A percentile compares a stretch with the other conserved stretches of the same genome.
These are phyloP conservation scores for Penicillium fuscoglaucum DNA, from an alignment of 2,329 filamentous ascomycete species.

Conservation along the genomic window DNA sequence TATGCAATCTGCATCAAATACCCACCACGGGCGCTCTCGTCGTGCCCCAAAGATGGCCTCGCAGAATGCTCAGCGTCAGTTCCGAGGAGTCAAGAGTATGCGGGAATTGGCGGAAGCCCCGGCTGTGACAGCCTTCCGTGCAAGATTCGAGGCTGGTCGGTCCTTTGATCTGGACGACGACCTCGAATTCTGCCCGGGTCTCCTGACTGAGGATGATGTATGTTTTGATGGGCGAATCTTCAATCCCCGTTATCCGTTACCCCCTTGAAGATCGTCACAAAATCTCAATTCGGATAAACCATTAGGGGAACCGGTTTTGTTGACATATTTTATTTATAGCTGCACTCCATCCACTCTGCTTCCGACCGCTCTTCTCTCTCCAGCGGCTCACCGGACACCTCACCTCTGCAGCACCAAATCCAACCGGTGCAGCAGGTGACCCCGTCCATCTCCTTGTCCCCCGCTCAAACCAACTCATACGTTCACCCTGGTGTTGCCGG, in stretches of 20 bases:
- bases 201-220: constrained; percentile 93
- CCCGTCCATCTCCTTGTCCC: constrained; percentile 71
- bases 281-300: neutral
- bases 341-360: constrained; percentile 86
- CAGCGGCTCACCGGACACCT: constrained; percentile 89
- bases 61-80: constrained; percentile 84
- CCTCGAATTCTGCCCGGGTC: constrained; percentile 88
- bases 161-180: constrained; percentile 97
- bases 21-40: constrained; percentile 82
- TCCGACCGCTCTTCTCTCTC: constrained; percentile 92
- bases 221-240: constrained; percentile 26
- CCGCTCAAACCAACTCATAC: constrained; percentile 54
- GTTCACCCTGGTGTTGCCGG: constrained; percentile 69
- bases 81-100: constrained; percentile 78
- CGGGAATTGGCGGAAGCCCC: constrained; percentile 82
- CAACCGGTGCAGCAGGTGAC: constrained; percentile 72
- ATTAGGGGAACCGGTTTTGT: constrained; percentile 3
- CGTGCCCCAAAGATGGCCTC: constrained; percentile 77
- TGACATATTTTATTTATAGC: constrained; percentile 52
- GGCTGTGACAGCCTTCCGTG: constrained; percentile 74
- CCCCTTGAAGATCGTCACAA: constrained; percentile 5
- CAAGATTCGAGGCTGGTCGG: constrained; percentile 83
- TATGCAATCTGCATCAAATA: constrained; percentile 57
- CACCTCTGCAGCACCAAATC: constrained; percentile 81
- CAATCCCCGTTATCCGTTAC: neutral